These are phyloP conservation scores for Claviceps capensis DNA, from an alignment of 2,329 filamentous ascomycete species.

Conservation along the genomic window DNA sequence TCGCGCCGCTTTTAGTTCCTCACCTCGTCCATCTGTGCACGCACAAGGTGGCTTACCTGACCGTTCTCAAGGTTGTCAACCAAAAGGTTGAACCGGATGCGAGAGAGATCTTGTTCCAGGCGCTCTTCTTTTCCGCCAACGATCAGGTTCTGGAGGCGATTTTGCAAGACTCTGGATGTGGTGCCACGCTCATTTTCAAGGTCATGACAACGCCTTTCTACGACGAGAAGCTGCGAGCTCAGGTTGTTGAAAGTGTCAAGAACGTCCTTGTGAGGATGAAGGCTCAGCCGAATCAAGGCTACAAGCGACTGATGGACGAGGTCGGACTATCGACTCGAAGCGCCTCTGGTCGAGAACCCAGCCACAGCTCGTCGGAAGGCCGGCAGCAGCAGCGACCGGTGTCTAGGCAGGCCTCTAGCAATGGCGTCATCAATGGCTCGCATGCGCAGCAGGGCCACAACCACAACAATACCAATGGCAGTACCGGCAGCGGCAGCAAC, in stretches of 20 bases:
- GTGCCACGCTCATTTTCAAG: slow-evolving; percentile 95
- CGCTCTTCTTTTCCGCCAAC: slow-evolving; percentile 81
- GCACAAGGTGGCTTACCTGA: slow-evolving; percentile 95
- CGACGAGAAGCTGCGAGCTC: slow-evolving; percentile 74
- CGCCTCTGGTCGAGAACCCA: slow-evolving; percentile 29
- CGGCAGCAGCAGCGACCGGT: slow-evolving; percentile 42
- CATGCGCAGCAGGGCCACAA: slow-evolving; percentile 20
- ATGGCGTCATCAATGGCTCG: slow-evolving; percentile 22
- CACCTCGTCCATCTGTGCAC: slow-evolving; percentile 92
- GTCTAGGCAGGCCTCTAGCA: slow-evolving; percentile 36
- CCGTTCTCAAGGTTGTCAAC: slow-evolving; percentile 95
- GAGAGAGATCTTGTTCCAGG: slow-evolving; percentile 75
- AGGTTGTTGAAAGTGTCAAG: slow-evolving; percentile 86
- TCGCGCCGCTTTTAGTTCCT: slow-evolving; percentile 83
- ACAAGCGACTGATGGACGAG: slow-evolving; percentile 98
- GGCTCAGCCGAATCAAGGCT: slow-evolving; percentile 85
- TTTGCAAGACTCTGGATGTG: slow-evolving; percentile 78
- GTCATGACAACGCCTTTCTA: slow-evolving; percentile 95
- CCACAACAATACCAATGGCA: background rate
- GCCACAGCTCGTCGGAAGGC: slow-evolving; percentile 28
- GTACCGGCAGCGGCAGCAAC: too few relatives aligned
- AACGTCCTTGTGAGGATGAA: slow-evolving; percentile 81
- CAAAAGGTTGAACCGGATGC: slow-evolving; percentile 91
- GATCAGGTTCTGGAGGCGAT: slow-evolving; percentile 84
- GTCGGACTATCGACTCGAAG: slow-evolving; percentile 70